Percentiles rank a stretch among this genome's conserved stretches.
Evolutionary conservation across 2,329 filamentous ascomycete genomes (phyloP).

Genomic region (Tolypocladium inflatum): DNA sequence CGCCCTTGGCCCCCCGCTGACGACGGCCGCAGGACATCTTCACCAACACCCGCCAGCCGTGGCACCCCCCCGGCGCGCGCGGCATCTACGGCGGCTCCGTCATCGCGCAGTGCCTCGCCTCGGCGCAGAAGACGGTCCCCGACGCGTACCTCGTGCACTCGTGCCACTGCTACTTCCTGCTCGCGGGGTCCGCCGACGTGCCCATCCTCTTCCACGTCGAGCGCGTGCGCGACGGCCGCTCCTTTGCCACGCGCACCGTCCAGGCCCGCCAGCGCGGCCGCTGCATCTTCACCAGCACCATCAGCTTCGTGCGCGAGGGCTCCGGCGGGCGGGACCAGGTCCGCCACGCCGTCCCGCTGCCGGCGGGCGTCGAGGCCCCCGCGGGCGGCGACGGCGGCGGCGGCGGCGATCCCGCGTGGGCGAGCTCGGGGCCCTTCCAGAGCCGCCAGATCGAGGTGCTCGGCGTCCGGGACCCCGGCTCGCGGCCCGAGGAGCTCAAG

Average conservation of each 20-base stretch:
- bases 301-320: constrained; percentile 70
- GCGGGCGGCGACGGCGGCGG: constrained; percentile 22
- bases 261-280: constrained; percentile 82
- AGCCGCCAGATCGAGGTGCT: constrained; percentile 32
- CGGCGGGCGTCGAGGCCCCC: constrained; percentile 29
- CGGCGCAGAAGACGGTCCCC: constrained; percentile 81
- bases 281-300: constrained; percentile 91
- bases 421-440: constrained; percentile 38
- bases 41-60: constrained; percentile 85
- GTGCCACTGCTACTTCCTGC: constrained; percentile 98
- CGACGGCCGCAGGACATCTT: constrained; percentile 61
- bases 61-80: constrained; percentile 85
- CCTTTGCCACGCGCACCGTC: constrained; percentile 89
- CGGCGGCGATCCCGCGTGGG: constrained; percentile 40
- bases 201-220: constrained; percentile 95
- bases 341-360: constrained; percentile 55
- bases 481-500: constrained; percentile 54
- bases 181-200: constrained; percentile 75
- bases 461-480: constrained; percentile 25
- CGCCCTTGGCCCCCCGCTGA: neutral
- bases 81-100: constrained; percentile 91
- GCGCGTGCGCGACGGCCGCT: constrained; percentile 79
- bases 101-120: constrained; percentile 83
- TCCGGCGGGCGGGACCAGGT: constrained; percentile 44
- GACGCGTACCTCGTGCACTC: constrained; percentile 76